Evolutionary conservation across 2,329 filamentous ascomycete genomes (phyloP), one percentile per base, ranked within the genome.

Genomic region (Orbilia ellipsospora): DNA sequence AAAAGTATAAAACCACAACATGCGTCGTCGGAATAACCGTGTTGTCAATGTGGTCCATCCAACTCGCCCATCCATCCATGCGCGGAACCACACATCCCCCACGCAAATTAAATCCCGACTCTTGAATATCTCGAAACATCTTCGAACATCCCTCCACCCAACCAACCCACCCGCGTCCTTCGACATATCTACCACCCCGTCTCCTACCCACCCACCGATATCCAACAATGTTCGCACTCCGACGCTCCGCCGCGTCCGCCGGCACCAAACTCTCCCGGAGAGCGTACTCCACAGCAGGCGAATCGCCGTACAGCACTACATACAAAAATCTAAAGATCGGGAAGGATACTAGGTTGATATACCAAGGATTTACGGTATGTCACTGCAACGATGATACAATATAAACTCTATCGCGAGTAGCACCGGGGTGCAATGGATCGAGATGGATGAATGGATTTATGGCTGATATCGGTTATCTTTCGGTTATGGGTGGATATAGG

Each of bases 321-420:
- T 86, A 91, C 40, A 83, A 84, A 2, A 90, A 91, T 79, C 83
- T 92, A 73, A 89, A 87, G 78, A 90, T 92, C 78, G 89, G 89
- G 15, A 84, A 85, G 31, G 86, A 90, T 80, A 91, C 90, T 0
- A 85, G 86, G 60, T 89, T 92, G 69, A 86, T 91, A 67, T 92
- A 90, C 79, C 90, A 92, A 80, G 90, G 89, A 0, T 91, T 91
- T 81, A 92, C 90, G 16, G 89, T 76, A 70, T n/a, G 40, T 12
- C n/a, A 23, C 4, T 23, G 23, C 23, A 23, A 23, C 4, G 23
- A 23, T 23, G 23, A 23, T 23, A 23, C 23, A 4, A 23, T 23
- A 23, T 23, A 23, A 2, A 4, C 23, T 23, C 23, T 4, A 23
- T 23, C 4, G 23, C 23, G 31, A 36, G 10, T 36, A 2, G 5